These are phyloP conservation scores for Aspergillus bombycis DNA, from an alignment of 2,329 filamentous ascomycete species.

Conservation along the genomic window DNA sequence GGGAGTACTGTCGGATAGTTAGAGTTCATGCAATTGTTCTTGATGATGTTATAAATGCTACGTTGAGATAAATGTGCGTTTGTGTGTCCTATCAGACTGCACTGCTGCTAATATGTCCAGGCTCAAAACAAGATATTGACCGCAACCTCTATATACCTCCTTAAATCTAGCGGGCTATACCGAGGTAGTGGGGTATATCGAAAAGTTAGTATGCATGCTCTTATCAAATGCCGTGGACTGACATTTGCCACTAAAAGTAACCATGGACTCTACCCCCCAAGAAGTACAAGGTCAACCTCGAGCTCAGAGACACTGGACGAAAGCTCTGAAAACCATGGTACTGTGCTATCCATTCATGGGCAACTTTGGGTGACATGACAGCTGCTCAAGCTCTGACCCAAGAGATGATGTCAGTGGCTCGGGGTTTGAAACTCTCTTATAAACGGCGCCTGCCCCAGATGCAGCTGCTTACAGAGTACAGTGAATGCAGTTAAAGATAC, in stretches of 20 bases:
- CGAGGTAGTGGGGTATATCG: neutral
- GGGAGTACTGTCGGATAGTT: too few species aligned
- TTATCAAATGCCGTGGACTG: neutral
- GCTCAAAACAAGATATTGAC: too few species aligned
- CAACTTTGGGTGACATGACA: neutral
- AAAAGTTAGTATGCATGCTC: neutral
- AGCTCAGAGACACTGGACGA: neutral
- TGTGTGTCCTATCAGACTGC: too few species aligned
- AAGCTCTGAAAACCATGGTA: neutral
- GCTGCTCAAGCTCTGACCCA: neutral
- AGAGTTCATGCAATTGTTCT: too few species aligned
- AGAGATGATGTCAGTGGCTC: slow-evolving; percentile 1
- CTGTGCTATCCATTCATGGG: neutral
- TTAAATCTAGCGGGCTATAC: neutral
- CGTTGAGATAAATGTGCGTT: too few species aligned
- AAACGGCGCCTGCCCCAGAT: neutral
- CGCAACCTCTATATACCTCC: neutral
- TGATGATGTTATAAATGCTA: too few species aligned
- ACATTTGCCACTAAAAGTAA: neutral
- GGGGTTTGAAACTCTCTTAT: neutral
- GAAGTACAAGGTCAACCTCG: neutral
- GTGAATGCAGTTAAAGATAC: neutral
- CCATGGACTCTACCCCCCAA: neutral
- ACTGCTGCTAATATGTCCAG: too few species aligned
- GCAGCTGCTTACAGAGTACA: too few species aligned